Evolutionary conservation across 768 basidiomycete species (phyloP), one percentile per base, ranked within the genome.

Genomic region (Lactifluus echinatus): DNA sequence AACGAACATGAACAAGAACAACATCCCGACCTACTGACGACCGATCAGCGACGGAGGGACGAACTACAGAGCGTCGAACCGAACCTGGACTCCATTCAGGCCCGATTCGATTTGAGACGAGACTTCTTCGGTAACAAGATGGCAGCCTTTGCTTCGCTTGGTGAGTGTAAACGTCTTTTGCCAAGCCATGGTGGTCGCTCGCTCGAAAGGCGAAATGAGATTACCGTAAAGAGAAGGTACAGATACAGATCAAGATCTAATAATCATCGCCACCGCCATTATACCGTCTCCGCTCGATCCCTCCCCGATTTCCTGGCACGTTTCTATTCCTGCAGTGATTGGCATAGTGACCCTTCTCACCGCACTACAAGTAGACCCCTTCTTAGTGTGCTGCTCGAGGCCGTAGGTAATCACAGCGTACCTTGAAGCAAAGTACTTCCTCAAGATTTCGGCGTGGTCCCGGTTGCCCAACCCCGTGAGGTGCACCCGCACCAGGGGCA

Each of bases 331-430:
- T 81, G 71, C 94, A 96, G 65, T 89, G 84, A 68, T 96, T 95
- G 19, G 94, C 94, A 67, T 95, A 95, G 68, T 98, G 95, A 1
- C 95, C 95, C 63, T 87, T 86, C 69, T 91, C 85, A 36, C 90
- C 90, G 66, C 93, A 96, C 85, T 92, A n/a, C n/a, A n/a, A n/a
- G n/a, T n/a, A 60, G 5, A 63, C 55, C 4, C 3, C 34, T 55
- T 40, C 48, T 51, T 51, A 55, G 28, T 54, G 31, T 36, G 8
- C 14, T 34, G 45, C 63, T 43, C 33, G 53, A 55, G 5, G 5
- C 50, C 52, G 43, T 7, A 6, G 49, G 47, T 56, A 43, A n/a
- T 21, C 12, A 43, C 23, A 26, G 64, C 76, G 56, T 68, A 84
- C 87, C 80, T 90, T 93, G 76, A 92, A 91, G 67, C 92, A 93